Evolutionary conservation across 2,329 filamentous ascomycete genomes (phyloP), one percentile per base, ranked within the genome.

Genomic region (Cercospora zeina): DNA sequence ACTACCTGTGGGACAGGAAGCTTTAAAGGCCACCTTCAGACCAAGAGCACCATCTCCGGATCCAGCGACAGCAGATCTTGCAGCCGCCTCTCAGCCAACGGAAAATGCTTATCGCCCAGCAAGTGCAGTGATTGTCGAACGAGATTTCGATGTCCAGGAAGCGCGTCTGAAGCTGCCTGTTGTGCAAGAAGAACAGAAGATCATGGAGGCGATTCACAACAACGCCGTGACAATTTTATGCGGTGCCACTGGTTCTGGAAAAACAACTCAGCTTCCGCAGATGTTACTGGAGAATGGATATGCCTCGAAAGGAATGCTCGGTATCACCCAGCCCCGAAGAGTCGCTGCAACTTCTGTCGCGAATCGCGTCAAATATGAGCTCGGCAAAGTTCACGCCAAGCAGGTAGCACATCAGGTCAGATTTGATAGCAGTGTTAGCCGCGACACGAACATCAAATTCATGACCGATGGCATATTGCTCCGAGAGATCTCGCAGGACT

Each of bases 381-480:
- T 99, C 45, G 92, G 91, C 1, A 36, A 63, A 3, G 82, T 89
- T 51, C 86, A 88, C 69, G 87, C 87, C n/a, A 81, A 88, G 27
- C 84, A 85, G 53, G 93, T 99, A 6, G 91, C 90, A 4, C 96
- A 97, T 74, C 95, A 79, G 74, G 97, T 99, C 70, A 89, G 96
- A 24, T 99, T 97, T 68, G 95, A 99, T 73, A 91, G 89, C 54
- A 93, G 88, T 0, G 87, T 89, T 1, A 86, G 87, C 54, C 81
- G 87, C 30, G 88, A 91, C 57, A 99, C 95, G 0, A 89, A 91
- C 5, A 86, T 99, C 75, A 99, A 99, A 75, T 99, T 97, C 78
- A 97, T 99, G 93, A 99, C 95, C 0, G 95, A 99, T 76, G 95
- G 95, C 83, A 92, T 99, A 30, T 80, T 99, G 63, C 83, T 99